phyloP scores from a whole-genome alignment of 345 rosid genomes.

The Kandelia obovata region DNA sequence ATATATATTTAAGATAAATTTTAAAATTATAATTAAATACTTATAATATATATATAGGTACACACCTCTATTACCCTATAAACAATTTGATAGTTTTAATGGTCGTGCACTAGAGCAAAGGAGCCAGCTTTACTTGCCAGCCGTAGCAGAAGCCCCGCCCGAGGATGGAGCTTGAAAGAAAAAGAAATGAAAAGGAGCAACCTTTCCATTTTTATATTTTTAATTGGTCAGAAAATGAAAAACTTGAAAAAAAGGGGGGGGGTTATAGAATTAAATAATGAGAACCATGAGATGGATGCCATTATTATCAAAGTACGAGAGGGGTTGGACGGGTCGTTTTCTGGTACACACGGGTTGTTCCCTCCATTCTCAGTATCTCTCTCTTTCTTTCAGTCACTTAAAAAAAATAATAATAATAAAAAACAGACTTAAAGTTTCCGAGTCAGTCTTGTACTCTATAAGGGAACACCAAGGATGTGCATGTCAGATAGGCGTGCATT shows the following conservation, averaged over 20 bases:
- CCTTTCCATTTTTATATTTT: no score
- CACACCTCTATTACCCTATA: no score
- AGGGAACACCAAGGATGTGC: constrained; percentile 32
- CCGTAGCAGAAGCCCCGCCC: no score
- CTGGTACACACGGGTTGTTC: constrained; percentile 27
- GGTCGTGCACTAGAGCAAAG: no score
- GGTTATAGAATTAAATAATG: background rate
- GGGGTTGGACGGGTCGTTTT: constrained; percentile 45
- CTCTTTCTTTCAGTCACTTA: background rate
- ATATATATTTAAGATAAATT: no score
- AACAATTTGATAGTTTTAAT: no score
- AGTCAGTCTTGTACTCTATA: constrained; percentile 27
- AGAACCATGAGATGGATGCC: constrained; percentile 33
- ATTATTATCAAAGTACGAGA: constrained; percentile 35
- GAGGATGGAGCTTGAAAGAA: no score
- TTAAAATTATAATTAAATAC: no score
- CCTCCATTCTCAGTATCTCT: background rate
- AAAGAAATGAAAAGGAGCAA: no score
- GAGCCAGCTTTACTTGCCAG: no score
- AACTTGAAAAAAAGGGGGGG: background rate
- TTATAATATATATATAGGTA: no score
- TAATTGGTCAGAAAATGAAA: no score
- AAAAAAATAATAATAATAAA: background rate
- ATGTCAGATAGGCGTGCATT: constrained; percentile 44
- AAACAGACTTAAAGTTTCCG: background rate